phyloP scores from a whole-genome alignment of 2,329 filamentous ascomycete genomes.

The Plenodomus biglobosus region DNA sequence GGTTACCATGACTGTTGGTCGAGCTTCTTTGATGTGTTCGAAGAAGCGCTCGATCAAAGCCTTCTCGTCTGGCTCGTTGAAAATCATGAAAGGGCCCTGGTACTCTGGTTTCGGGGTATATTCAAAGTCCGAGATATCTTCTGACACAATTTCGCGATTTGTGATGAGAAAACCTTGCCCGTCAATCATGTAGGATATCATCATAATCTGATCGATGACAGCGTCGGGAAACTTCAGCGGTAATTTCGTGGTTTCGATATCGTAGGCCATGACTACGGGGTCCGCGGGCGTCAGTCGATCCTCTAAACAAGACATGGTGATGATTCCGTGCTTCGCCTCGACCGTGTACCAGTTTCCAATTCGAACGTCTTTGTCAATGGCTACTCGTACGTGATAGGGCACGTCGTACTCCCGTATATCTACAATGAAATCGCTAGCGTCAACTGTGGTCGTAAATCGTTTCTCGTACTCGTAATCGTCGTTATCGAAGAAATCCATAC shows the following conservation, averaged over 20 bases:
- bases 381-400: conserved; percentile 97
- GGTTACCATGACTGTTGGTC: conserved; percentile 96
- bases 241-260: conserved; percentile 96
- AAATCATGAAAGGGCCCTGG: conserved; percentile 92
- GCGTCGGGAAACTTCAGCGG: conserved; percentile 97
- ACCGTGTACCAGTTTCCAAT: conserved; percentile 97
- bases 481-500: conserved; percentile 89
- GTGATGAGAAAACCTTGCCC: conserved; percentile 97
- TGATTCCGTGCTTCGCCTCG: conserved; percentile 86
- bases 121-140: conserved; percentile 96
- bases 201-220: conserved; percentile 96
- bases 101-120: conserved; percentile 98
- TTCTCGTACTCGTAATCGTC: conserved; percentile 80
- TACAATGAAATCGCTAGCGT: conserved; percentile 95
- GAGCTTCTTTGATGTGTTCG: conserved; percentile 88
- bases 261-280: conserved; percentile 97
- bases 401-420: conserved; percentile 99
- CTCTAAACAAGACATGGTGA: conserved; percentile 80
- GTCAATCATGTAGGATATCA: conserved; percentile 99
- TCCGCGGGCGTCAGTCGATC: conserved; percentile 88
- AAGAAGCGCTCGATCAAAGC: conserved; percentile 88
- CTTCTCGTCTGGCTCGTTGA: conserved; percentile 96
- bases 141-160: conserved; percentile 94
- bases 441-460: conserved; percentile 75
- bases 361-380: conserved; percentile 95